Base-by-base conservation (phyloP, 805 yeast species). In the Zygosaccharomyces bisporus region DNA sequence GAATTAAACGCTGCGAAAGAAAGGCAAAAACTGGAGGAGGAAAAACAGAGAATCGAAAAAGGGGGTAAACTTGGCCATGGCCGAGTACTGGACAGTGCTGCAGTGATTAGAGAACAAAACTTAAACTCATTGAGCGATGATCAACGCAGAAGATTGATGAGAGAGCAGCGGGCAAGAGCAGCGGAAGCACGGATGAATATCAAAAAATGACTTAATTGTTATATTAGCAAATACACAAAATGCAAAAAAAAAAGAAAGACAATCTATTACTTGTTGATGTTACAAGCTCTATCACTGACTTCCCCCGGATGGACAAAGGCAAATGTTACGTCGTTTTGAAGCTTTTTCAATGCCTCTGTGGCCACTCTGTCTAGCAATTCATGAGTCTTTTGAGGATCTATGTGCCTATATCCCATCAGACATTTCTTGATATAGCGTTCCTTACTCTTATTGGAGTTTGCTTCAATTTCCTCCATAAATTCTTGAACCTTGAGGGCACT, bases 81-180 rank as follows among this genome's bases (percentile, higher is more conserved):
- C 0, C 68, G 58, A 42, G 44, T 51, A 18, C 43, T 71, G 1
- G 53, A 44, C 2, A 63, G 58, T 43, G 53, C 56, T n/a, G 50
- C 54, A 2, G 33, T 62, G 16, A 45, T 51, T 10, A 32, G 44
- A 34, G 73, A 67, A 51, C 67, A 69, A 17, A 79, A 79, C 36
- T 55, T 81, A 43, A 73, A 76, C 34, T 81, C 89, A 0, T 69
- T 91, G 43, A 74, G 80, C 6, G 88, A 81, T 1, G 87, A 80
- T 19, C 96, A 90, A 52, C 75, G 79, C 56, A 73, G 75, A 74
- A 76, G 81, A 56, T 67, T 93, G 16, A 89, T 90, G 85, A 77
- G 99, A 48, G 99, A 93, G 57, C 90, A 90, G 58, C 73, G 98
- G 43, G 97, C 97, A 0, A 75, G 98, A 44, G 99, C 99, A 0